Base-by-base conservation (phyloP, 331 rosid genomes). In the Spiraea crenata region DNA sequence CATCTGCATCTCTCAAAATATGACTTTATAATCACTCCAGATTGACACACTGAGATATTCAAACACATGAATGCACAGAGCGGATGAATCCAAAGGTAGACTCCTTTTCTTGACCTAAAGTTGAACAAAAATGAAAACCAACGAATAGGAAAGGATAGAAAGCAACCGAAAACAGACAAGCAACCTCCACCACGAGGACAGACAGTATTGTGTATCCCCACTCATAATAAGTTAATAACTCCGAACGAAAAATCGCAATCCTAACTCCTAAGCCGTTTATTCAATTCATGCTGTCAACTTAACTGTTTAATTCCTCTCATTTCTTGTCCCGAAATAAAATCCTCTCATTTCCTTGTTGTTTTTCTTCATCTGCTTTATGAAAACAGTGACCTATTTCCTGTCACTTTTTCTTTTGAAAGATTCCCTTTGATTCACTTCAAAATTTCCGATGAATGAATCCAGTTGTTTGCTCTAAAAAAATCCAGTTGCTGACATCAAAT, bases 111-210 rank as follows among this genome's bases (percentile, higher is more conserved):
- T 68, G 10, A 25, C 56, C 69, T 59, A 1, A 5, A 44, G 48
- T 17, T 65, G 20, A 65, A 65, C 50, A 44, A 12, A 41, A 57
- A 19, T 20, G n/a, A 34, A 44, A 42, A 44, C 66, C 73, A 62
- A 69, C 44, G 42, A 47, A 57, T 40, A 66, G 8, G 17, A 51
- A 1, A 61, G 37, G 67, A 63, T 46, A 11, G 20, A 16, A 17
- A 68, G 44, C 60, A 73, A 76, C 71, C 5, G 39, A 72, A 62
- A 47, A 57, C 74, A 42, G 61, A 76, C 80, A 79, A 61, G 82
- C 74, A 83, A 69, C 82, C 73, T 67, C 70, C 65, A 39, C 71
- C 71, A 14, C 57, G 14, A 8, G 41, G n/a, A 45, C 71, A 54
- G 69, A 68, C 68, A 15, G 66, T 35, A 46, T 9, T 52, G 31